These are phyloP conservation scores for Lactarius trivialis DNA, from an alignment of 768 basidiomycete species.

Conservation along the genomic window DNA sequence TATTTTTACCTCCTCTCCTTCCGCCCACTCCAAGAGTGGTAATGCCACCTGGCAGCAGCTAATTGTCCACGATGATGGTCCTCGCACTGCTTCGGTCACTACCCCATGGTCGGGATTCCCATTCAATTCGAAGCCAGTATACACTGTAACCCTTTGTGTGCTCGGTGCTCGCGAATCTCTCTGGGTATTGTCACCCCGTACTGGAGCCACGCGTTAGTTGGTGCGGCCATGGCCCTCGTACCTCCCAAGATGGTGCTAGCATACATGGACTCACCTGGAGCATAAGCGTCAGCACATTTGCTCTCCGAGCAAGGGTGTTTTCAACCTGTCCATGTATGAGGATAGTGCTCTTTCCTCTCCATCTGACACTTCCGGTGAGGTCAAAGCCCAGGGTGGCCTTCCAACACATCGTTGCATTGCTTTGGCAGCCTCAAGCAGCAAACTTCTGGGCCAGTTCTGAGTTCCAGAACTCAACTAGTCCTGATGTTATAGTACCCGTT, in stretches of 20 bases:
- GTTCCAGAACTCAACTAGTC: conserved; percentile 84
- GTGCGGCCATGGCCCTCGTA: conserved; percentile 18
- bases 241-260: background rate
- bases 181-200: conserved; percentile 65
- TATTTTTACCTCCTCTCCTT: conserved; percentile 45
- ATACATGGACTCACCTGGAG: too few species aligned
- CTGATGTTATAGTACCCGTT: conserved; percentile 71
- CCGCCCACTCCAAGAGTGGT: conserved; percentile 34
- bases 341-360: conserved; percentile 37
- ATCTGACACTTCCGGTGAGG: conserved; percentile 37
- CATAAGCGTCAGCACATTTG: conserved; percentile 42
- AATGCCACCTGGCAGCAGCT: conserved; percentile 31
- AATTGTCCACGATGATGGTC: conserved; percentile 33
- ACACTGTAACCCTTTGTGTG: conserved; percentile 36
- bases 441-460: conserved; percentile 69
- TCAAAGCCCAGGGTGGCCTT: conserved; percentile 31
- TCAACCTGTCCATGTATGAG: conserved; percentile 69
- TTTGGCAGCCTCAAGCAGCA: conserved; percentile 12
- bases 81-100: conserved; percentile 46
- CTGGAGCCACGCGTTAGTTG: conserved; percentile 19
- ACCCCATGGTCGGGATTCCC: conserved; percentile 34
- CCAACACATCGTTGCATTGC: conserved; percentile 18
- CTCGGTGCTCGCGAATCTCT: conserved; percentile 80
- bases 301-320: conserved; percentile 68
- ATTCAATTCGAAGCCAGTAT: conserved; percentile 33